Evolutionary conservation across 192 early-diverging fungal species (phyloP).

Genomic region (Coemansia sp.): DNA sequence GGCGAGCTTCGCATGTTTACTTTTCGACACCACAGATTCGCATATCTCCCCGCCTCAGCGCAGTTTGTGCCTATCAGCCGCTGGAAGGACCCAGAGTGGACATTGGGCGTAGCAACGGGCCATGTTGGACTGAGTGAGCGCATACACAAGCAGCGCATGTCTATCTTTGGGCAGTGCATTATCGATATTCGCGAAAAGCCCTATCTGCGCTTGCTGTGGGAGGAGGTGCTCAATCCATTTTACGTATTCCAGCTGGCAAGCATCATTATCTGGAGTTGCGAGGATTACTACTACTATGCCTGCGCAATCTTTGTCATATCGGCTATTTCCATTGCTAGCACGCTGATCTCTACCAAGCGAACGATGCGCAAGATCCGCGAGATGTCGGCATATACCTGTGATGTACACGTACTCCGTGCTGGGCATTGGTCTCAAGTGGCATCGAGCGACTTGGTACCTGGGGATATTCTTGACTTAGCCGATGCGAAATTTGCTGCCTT

Average conservation of each 20-base stretch:
- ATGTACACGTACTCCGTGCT: slow-evolving; percentile 66
- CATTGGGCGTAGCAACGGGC: not conserved
- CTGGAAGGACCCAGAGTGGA: slow-evolving; percentile 53
- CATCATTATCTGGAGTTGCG: slow-evolving; percentile 78
- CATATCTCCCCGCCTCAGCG: slow-evolving; percentile 16
- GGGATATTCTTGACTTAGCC: slow-evolving; percentile 85
- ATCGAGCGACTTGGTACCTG: slow-evolving; percentile 85
- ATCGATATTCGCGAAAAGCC: slow-evolving; percentile 73
- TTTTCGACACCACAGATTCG: slow-evolving; percentile 47
- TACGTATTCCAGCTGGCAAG: slow-evolving; percentile 81
- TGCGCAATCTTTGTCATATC: slow-evolving; percentile 88
- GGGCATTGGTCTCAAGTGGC: slow-evolving; percentile 42
- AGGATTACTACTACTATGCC: slow-evolving; percentile 96
- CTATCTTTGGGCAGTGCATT: slow-evolving; percentile 69
- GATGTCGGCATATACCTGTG: slow-evolving; percentile 81
- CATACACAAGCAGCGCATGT: slow-evolving; percentile 52
- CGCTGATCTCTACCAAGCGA: slow-evolving; percentile 78
- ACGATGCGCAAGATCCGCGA: slow-evolving; percentile 67
- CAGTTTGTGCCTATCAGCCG: slow-evolving; percentile 20
- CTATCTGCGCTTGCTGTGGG: slow-evolving; percentile 61
- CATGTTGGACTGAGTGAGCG: slow-evolving; percentile 55
- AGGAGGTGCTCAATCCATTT: slow-evolving; percentile 77
- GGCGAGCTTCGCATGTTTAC: slow-evolving; percentile 21
- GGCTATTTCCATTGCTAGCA: slow-evolving; percentile 70
- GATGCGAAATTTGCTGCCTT: slow-evolving; percentile 57